Evolutionary conservation across 2,329 filamentous ascomycete species (phyloP), one percentile per base, ranked within the genome.

Genomic region (Colletotrichum camelliae): DNA sequence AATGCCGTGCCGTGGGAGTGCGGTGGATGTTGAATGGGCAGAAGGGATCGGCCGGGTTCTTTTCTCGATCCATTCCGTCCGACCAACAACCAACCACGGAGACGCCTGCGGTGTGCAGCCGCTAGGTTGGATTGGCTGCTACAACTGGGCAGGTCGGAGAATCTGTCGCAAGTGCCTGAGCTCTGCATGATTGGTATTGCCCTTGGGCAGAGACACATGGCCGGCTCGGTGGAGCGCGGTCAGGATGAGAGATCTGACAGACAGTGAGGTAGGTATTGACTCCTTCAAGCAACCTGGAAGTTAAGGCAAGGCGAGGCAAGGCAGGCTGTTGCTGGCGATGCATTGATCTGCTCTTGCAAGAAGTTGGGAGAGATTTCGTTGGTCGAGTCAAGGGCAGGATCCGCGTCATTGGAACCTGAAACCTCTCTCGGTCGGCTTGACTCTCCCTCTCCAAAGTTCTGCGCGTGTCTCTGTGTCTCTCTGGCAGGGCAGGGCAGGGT

Each of bases 131-230:
- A 18, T 33, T 70, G 33, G 43, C n/a, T 43, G 39, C 8, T 48
- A 48, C 60, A 60, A 31, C 18, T 60, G 29, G 39, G 18, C 52
- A 58, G 62, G 58, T 37, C 31, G 57, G 57, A 66, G 27, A 39
- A 74, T 39, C 62, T 37, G 74, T 69, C 58, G 70, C 60, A 74
- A 70, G 65, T 68, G 58, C 66, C 65, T 70, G 62, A 55, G 69
- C 55, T 75, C 57, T 62, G 68, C 68, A 75, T 61, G 61, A 67
- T 27, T 52, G 60, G 62, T 57, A 27, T 43, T 58, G 31, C 18
- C 29, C 61, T 72, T 66, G 64, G 70, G 74, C 74, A 69, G 74
- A 70, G 74, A 76, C 74, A 70, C 65, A 69, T 76, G 64, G 70
- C 57, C 52, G 65, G 58, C 64, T 48, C 13, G 57, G 60, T 61